A percentile compares a stretch with the other conserved stretches of the same genome.
Evolutionary conservation across 805 yeast genomes (phyloP).

Genomic region (Candida suzukii): DNA sequence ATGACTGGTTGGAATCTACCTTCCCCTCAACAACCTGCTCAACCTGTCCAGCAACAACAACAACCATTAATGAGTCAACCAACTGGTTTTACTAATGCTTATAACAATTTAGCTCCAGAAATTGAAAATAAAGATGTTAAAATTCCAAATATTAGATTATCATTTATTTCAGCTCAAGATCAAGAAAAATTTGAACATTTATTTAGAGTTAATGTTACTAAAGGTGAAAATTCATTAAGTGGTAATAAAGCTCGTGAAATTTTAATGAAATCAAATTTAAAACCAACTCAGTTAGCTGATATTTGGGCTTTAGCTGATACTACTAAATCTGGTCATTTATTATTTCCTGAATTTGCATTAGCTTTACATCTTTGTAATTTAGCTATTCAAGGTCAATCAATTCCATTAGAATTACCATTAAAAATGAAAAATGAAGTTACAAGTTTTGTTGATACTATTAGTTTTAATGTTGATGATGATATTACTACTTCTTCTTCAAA

Average conservation of each 20-base stretch:
- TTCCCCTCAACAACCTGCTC: conserved; percentile 12
- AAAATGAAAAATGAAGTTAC: conserved; percentile 77
- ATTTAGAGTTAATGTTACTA: conserved; percentile 70
- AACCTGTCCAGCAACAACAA: conserved; percentile 8
- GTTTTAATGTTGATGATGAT: conserved; percentile 61
- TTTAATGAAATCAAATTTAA: conserved; percentile 69
- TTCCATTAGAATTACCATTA: conserved; percentile 68
- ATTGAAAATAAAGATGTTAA: conserved; percentile 51
- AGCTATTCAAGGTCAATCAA: conserved; percentile 67
- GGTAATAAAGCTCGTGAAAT: conserved; percentile 77
- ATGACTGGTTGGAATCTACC: conserved; percentile 34
- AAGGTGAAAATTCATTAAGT: conserved; percentile 58
- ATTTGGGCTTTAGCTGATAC: conserved; percentile 93
- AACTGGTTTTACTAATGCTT: conserved; percentile 37
- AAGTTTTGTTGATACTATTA: conserved; percentile 85
- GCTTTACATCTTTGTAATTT: conserved; percentile 82
- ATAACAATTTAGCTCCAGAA: conserved; percentile 18
- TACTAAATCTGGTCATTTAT: conserved; percentile 71
- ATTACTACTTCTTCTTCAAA: conserved; percentile 1
- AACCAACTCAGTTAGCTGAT: conserved; percentile 69
- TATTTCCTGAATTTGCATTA: conserved; percentile 92
- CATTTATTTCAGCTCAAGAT: conserved; percentile 79
- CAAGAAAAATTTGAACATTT: conserved; percentile 82
- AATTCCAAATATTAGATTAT: conserved; percentile 69
- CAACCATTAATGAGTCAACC: conserved; percentile 32